Conservation (phyloP, 2,329 filamentous ascomycete species). For the Exophiala oligosperma region DNA sequence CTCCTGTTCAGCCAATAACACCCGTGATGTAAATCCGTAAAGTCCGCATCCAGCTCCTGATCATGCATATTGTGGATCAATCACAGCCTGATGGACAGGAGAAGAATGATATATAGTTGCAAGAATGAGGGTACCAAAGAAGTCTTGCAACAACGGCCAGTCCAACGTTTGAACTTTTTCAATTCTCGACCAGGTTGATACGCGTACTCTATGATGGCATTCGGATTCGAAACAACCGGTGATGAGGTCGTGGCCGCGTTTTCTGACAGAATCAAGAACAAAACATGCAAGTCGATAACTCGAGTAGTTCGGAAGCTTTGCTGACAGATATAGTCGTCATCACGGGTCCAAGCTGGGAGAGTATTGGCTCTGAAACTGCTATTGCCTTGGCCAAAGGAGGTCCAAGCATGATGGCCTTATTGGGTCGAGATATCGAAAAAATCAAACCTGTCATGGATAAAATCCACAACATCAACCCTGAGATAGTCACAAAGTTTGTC, state of each 20-base stretch:
- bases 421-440: conserved; percentile 26
- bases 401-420: conserved; percentile 29
- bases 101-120: background rate
- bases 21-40: no score
- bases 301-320: background rate
- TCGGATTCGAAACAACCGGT: background rate
- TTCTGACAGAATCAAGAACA: background rate
- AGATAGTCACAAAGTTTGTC: conserved; percentile 10
- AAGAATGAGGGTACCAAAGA: background rate
- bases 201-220: background rate
- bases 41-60: no score
- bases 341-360: conserved; percentile 23
- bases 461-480: conserved; percentile 7
- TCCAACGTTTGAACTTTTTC: background rate
- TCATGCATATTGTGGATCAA: no score
- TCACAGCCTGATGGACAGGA: no score
- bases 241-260: background rate
- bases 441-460: conserved; percentile 29
- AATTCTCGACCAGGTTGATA: background rate
- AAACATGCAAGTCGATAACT: background rate
- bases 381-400: conserved; percentile 30
- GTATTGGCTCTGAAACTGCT: conserved; percentile 29
- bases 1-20: no score
- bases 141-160: background rate
- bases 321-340: conserved; percentile 27